A percentile compares a stretch with the other conserved stretches of the same genome.
phyloP scores from a whole-genome alignment of 2,329 filamentous ascomycete species.

The Amphichorda felina region DNA sequence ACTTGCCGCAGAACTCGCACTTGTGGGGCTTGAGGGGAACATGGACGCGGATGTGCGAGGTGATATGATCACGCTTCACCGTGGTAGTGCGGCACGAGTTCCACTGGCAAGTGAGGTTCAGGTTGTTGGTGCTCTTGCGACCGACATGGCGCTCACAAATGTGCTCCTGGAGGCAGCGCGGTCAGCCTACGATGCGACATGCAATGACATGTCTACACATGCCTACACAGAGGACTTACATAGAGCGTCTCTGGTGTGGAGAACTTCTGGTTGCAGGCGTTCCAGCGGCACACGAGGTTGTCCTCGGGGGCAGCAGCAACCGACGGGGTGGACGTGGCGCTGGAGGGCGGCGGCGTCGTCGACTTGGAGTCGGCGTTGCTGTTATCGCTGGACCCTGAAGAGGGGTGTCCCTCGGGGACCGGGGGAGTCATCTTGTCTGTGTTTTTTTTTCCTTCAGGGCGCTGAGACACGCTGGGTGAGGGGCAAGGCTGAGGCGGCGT shows the following conservation, averaged over 20 bases:
- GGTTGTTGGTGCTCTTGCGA: conserved; percentile 97
- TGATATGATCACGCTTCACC: conserved; percentile 98
- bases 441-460: too few relatives aligned
- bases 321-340: conserved; percentile 32
- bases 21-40: conserved; percentile 99
- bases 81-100: conserved; percentile 91
- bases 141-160: conserved; percentile 97
- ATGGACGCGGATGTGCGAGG: conserved; percentile 95
- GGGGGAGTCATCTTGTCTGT: conserved; percentile 18
- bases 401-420: conserved; percentile 13
- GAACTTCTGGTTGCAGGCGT: conserved; percentile 46
- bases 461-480: too few relatives aligned
- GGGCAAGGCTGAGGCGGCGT: too few relatives aligned
- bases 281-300: conserved; percentile 50
- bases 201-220: too few relatives aligned
- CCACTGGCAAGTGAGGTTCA: conserved; percentile 96
- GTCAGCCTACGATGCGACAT: too few relatives aligned
- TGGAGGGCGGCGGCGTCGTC: conserved; percentile 39
- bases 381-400: conserved; percentile 17
- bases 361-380: conserved; percentile 37
- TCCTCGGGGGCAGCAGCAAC: conserved; percentile 30
- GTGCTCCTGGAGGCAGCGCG: conserved; percentile 91
- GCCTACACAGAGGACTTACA: conserved; percentile 39
- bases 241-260: conserved; percentile 45
- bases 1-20: conserved; percentile 97